Evolutionary conservation across 495 filamentous ascomycete genomes (phyloP).

Genomic region (Aspergillus indologenus): DNA sequence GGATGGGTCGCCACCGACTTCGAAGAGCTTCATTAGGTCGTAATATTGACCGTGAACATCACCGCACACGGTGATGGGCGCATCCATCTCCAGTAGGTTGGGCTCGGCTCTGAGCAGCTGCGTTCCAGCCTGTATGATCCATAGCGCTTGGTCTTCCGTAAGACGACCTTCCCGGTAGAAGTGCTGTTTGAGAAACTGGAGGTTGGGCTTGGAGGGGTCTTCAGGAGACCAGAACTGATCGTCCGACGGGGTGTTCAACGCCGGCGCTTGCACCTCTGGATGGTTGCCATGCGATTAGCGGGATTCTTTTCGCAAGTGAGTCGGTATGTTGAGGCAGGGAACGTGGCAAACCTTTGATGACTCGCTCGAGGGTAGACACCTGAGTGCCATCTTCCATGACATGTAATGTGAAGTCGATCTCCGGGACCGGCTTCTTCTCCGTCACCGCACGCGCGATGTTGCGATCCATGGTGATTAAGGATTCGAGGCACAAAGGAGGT

Average conservation of each 20-base stretch:
- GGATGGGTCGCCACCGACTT: constrained; percentile 94
- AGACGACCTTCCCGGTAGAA: constrained; percentile 96
- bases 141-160: constrained; percentile 95
- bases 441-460: constrained; percentile 68
- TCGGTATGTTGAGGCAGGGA: not conserved
- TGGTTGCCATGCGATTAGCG: constrained; percentile 17
- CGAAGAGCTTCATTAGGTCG: constrained; percentile 98
- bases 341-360: constrained; percentile 79
- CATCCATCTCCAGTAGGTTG: constrained; percentile 98
- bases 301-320: not conserved
- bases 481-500: constrained; percentile 2
- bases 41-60: constrained; percentile 99
- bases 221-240: constrained; percentile 75
- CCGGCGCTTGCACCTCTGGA: constrained; percentile 92
- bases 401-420: constrained; percentile 98
- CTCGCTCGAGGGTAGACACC: constrained; percentile 91
- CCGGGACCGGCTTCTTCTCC: constrained; percentile 89
- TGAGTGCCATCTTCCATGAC: constrained; percentile 95
- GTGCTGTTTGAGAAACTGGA: constrained; percentile 94
- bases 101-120: constrained; percentile 83
- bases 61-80: constrained; percentile 98
- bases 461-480: constrained; percentile 38
- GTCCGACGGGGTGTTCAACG: constrained; percentile 83
- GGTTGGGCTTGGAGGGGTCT: constrained; percentile 82
- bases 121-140: constrained; percentile 83